Conservation (phyloP, 306 rosid genomes). For the Boehmeria nivea region DNA sequence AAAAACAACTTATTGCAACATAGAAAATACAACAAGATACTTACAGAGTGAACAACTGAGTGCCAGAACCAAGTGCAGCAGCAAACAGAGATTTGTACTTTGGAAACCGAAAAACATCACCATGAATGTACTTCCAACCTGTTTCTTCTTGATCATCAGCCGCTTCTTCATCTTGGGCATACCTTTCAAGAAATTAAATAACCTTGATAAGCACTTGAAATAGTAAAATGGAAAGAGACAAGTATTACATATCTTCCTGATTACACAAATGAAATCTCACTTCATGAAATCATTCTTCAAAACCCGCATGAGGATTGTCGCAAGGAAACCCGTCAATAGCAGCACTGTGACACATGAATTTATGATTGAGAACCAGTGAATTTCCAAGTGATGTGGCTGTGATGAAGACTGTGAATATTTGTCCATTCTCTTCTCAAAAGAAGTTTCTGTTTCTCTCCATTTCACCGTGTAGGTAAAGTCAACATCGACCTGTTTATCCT, state of each 20-base stretch:
- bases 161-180: conserved; percentile 97
- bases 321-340: conserved; percentile 93
- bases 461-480: conserved; percentile 83
- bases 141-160: conserved; percentile 99
- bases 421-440: conserved; percentile 91
- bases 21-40: conserved; percentile 26
- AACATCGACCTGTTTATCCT: conserved; percentile 71
- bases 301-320: conserved; percentile 97
- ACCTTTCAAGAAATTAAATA: conserved; percentile 35
- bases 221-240: conserved; percentile 4
- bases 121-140: conserved; percentile 97
- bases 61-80: conserved; percentile 95
- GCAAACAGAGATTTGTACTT: conserved; percentile 74
- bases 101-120: conserved; percentile 94
- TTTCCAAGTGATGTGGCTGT: conserved; percentile 90
- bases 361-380: conserved; percentile 96
- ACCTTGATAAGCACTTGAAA: conserved; percentile 1
- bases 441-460: conserved; percentile 75
- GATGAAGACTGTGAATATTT: conserved; percentile 95
- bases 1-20: neutral
- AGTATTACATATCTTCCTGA: conserved; percentile 2
- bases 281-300: conserved; percentile 96
- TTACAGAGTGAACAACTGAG: conserved; percentile 89
- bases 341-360: conserved; percentile 97
- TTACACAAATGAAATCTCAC: conserved; percentile 40